Base-by-base conservation (phyloP, 306 rosid genomes). In the Dryas octopetala region DNA sequence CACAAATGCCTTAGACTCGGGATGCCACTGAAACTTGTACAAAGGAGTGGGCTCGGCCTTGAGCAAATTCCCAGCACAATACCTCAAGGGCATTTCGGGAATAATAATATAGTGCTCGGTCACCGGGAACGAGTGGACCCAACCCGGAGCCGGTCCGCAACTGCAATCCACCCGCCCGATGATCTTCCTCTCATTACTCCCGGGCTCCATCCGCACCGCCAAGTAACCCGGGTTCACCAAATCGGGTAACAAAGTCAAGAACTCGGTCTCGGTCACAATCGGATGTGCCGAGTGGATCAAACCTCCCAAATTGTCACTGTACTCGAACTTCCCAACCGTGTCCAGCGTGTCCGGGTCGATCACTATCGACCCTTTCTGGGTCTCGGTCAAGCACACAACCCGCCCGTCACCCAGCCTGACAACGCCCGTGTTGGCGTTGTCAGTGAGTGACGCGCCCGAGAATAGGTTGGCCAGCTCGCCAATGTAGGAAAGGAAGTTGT, bases 41-140 rank as follows among this genome's bases (percentile, higher is more conserved):
- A 90, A 80, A 0, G 99, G 97, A 9, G 97, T 87, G 0, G 97
- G 99, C 73, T 95, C 91, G 40, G 97, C 97, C 85, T 66, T 91
- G 17, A 95, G 89, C 82, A 95, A 74, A 83, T 92, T 95, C 78
- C 83, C 83, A 17, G 90, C 97, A 66, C 92, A 87, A 32, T 95
- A 95, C 65, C 99, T 89, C 85, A 95, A 50, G 0, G 97, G 82
- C 98, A 95, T 95, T 75, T 92, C 97, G 4, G 97, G 99, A 61
- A 92, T 91, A 55, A 92, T 6, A 4, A 92, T 78, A 47, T 95
- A 95, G 71, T 90, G 90, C 50, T 95, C 81, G 0, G 97, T 89
- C 51, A 86, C 90, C 3, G 97, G 97, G 48, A 95, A 95, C 2
- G 97, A 92, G 60, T 95, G 99, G 11, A 92, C 99, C 99, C 99